Evolutionary conservation across 306 rosid species (phyloP).

Genomic region (Castanospermum australe): DNA sequence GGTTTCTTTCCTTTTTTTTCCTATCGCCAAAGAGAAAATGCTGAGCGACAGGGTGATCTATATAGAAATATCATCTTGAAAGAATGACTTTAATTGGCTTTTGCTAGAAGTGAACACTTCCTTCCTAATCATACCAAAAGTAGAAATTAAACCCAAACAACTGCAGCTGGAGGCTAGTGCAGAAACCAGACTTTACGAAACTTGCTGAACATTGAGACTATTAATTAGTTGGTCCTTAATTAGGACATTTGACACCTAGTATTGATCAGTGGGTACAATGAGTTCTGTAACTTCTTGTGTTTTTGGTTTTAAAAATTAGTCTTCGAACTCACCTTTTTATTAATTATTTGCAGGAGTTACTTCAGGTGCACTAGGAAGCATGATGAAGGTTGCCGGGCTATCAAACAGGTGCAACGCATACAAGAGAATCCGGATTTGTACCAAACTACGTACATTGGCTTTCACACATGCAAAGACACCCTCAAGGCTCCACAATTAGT

Average conservation of each 20-base stretch:
- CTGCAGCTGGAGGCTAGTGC: background rate
- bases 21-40: background rate
- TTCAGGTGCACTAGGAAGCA: slow-evolving; percentile 66
- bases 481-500: slow-evolving; percentile 47
- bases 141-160: background rate
- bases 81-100: background rate
- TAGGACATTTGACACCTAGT: background rate
- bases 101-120: background rate
- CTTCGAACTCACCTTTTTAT: background rate
- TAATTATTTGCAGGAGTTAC: slow-evolving; percentile 63
- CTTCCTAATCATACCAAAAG: background rate
- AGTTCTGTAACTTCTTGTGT: background rate
- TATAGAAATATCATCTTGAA: background rate
- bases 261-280: background rate
- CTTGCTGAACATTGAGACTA: background rate
- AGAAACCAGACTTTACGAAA: background rate
- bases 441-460: slow-evolving; percentile 64
- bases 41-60: background rate
- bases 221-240: background rate
- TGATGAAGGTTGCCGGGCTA: slow-evolving; percentile 69
- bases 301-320: background rate
- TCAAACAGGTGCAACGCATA: slow-evolving; percentile 62
- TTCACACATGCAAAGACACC: slow-evolving; percentile 62
- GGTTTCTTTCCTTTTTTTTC: background rate
- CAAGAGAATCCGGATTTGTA: slow-evolving; percentile 48